These are phyloP conservation scores for Fusarium pseudoanthophilum DNA, from an alignment of 2,329 filamentous ascomycete genomes.

Conservation along the genomic window DNA sequence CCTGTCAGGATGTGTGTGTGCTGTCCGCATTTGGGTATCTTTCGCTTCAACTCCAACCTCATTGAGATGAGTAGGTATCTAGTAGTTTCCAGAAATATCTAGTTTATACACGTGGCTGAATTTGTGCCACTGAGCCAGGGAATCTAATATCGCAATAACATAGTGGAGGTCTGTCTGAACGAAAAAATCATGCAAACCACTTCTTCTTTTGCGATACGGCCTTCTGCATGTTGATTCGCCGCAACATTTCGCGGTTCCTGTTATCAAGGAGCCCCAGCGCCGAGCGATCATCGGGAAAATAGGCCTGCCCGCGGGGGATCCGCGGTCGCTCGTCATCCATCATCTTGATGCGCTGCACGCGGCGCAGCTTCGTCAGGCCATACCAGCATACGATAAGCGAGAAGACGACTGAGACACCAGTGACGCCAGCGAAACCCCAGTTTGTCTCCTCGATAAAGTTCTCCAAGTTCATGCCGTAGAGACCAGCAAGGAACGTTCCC, in stretches of 20 bases:
- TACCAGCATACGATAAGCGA: constrained; percentile 84
- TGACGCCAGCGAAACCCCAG: constrained; percentile 84
- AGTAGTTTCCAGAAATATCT: constrained; percentile 27
- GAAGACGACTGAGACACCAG: constrained; percentile 74
- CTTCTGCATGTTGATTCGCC: constrained; percentile 63
- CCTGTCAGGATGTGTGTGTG: constrained; percentile 21
- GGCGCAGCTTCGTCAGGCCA: constrained; percentile 83
- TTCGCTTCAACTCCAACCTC: constrained; percentile 33
- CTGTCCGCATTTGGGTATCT: constrained; percentile 38
- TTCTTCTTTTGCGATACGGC: constrained; percentile 50
- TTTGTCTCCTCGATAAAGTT: constrained; percentile 97
- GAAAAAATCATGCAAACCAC: constrained; percentile 38
- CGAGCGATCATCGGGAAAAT: constrained; percentile 50
- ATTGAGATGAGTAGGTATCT: constrained; percentile 46
- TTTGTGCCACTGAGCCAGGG: constrained; percentile 26
- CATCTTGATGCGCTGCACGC: constrained; percentile 91
- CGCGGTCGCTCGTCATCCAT: constrained; percentile 59
- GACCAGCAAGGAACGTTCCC: constrained; percentile 93
- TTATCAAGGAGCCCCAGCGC: constrained; percentile 64
- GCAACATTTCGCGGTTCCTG: constrained; percentile 64
- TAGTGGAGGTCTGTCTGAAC: neutral
- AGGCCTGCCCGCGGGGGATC: constrained; percentile 53
- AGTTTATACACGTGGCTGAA: constrained; percentile 33
- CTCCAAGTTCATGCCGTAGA: constrained; percentile 99
- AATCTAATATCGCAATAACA: constrained; percentile 23